Evolutionary conservation across 1,284 basidiomycete species (phyloP), one percentile per base, ranked within the genome.

Genomic region (Pseudozyma pruni): DNA sequence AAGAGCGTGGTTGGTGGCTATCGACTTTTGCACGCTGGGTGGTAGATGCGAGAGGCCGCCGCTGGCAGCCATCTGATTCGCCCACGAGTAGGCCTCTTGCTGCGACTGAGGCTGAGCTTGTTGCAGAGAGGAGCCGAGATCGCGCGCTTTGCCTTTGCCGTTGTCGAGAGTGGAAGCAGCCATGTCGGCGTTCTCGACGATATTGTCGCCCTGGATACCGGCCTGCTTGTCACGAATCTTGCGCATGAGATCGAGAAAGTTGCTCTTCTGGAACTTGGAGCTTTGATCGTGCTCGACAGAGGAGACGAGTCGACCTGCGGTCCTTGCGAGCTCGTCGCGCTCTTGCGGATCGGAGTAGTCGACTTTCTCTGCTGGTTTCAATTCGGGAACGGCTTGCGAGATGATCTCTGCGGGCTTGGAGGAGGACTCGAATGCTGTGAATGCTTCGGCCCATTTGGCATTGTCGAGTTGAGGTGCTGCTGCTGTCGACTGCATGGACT

Each of bases 161-260:
- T 58, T 61, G 31, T 56, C 56, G 49, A 63, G 54, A 20, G 37
- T 23, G 10, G 49, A n/a, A 13, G 23, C 25, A 11, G 48, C 39
- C 17, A 43, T 45, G 20, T 59, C 48, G 23, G 57, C 58, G 9
- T 44, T 70, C 22, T 75, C 74, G 44, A 94, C 89, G 82, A 94
- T 88, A 51, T 90, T 84, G 77, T 91, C 89, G 17, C 90, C 92
- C 56, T 93, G 88, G 1, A 96, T 90, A 9, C 90, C 87, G n/a
- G 94, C 87, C 74, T 91, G 87, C 13, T 89, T 88, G 81, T 94
- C 92, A 22, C 92, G 87, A 39, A 98, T 84, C 75, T 91, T 89
- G 50, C 88, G 88, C 90, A 97, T 94, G 25, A 98, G 86, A 17
- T 87, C 86, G 85, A 97, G 86, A 81, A 98, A 98, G 67, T 89